Base-by-base conservation (phyloP, 2,329 filamentous ascomycete species). In the Epichloe sibirici region DNA sequence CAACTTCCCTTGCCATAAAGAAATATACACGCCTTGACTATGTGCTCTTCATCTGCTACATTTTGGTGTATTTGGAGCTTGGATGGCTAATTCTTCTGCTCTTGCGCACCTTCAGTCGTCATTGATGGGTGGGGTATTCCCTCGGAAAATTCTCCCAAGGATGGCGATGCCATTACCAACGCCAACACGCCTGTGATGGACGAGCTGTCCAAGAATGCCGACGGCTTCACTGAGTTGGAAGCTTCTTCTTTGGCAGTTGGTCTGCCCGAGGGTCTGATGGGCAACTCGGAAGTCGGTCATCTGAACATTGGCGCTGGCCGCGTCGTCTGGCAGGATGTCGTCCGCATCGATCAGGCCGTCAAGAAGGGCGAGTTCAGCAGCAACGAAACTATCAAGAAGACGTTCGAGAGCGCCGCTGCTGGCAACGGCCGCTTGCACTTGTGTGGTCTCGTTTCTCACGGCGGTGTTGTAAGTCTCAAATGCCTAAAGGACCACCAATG, bases 91-190 rank as follows among this genome's bases (percentile, higher is more conserved):
- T 78, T 55, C 69, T 77, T 62, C 67, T 79, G 66, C 65, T 81
- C 49, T 65, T 76, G 60, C 72, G 72, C 59, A 34, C 54, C 46
- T 69, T 68, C 49, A 90, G 86, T 98, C 80, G 93, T 97, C 73
- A 98, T 98, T 77, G 93, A 98, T 75, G 93, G 93, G 66, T 98
- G 93, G 93, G 93, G 93, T 66, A 82, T 97, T 64, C 81, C 90
- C 63, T 82, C 82, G 58, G 84, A 85, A 60, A 74, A 83, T 54
- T 94, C 90, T 53, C 87, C 86, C 63, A 86, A 88, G 65, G 71
- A 95, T 71, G 91, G 93, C 71, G 91, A 98, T 75, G 93, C 93
- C 66, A 97, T 98, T 69, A 84, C 90, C 62, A 88, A 88, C 58
- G 93, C 91, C 61, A 79, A 95, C 59, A 97, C 93, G 53, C 93